Conservation (phyloP, 345 rosid genomes). For the Eucalyptus dawsonii region DNA sequence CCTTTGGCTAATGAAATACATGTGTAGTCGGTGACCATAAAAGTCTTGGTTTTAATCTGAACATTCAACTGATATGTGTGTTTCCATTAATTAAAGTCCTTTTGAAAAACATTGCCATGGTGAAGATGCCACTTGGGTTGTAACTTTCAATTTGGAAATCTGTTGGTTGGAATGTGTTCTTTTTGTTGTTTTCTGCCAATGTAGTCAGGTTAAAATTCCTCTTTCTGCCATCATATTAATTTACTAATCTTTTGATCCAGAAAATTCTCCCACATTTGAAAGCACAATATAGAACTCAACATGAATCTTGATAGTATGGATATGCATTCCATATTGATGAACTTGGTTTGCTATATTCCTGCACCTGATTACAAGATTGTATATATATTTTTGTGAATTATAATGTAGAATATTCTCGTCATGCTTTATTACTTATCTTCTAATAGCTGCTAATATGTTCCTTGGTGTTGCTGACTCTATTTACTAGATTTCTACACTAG, state of each 20-base stretch:
- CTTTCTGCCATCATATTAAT: not conserved
- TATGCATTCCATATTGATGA: not conserved
- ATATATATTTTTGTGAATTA: not conserved
- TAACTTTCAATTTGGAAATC: not conserved
- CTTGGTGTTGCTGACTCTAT: not conserved
- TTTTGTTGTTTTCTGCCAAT: not conserved
- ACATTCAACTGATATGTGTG: not conserved
- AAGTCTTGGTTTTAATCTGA: not conserved
- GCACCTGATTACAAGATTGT: not conserved
- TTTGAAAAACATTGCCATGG: not conserved
- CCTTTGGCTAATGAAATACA: not conserved
- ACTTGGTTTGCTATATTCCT: not conserved
- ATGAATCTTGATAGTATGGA: not conserved
- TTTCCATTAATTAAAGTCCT: not conserved
- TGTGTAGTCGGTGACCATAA: not conserved
- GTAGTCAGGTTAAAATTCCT: not conserved
- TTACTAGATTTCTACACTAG: not conserved
- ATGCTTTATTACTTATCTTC: not conserved
- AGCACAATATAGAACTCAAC: not conserved
- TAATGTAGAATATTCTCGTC: not conserved
- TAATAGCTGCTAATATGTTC: not conserved
- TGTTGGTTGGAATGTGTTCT: not conserved
- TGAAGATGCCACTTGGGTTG: not conserved
- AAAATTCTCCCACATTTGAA: not conserved
- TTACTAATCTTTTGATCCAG: not conserved